Evolutionary conservation across 2,329 filamentous ascomycete genomes (phyloP).

Genomic region (Arthroderma sp.): DNA sequence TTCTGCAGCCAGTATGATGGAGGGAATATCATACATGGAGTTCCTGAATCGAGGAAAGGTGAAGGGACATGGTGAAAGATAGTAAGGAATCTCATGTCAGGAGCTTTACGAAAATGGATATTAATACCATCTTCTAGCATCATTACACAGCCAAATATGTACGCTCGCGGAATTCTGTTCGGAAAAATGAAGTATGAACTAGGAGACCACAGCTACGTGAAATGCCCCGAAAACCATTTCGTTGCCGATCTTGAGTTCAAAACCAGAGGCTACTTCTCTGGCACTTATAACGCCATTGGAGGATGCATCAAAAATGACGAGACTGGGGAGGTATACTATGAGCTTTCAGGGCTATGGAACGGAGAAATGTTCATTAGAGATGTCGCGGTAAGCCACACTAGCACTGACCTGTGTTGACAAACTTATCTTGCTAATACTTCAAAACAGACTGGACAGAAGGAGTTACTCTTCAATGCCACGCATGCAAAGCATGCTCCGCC

Average conservation of each 20-base stretch:
- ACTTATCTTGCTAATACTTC: background rate
- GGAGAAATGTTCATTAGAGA: conserved; percentile 91
- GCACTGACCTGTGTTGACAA: background rate
- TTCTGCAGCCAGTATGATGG: conserved; percentile 96
- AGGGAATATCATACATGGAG: conserved; percentile 78
- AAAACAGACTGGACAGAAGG: conserved; percentile 68
- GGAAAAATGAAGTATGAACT: conserved; percentile 99
- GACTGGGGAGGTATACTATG: conserved; percentile 76
- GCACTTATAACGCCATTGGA: conserved; percentile 91
- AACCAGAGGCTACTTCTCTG: conserved; percentile 92
- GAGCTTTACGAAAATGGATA: background rate
- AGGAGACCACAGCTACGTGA: conserved; percentile 86
- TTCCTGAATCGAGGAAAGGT: conserved; percentile 65
- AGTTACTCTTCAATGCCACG: conserved; percentile 78
- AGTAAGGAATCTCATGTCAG: conserved; percentile 47
- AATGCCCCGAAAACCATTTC: conserved; percentile 77
- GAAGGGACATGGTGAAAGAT: conserved; percentile 59
- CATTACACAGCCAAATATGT: conserved; percentile 97
- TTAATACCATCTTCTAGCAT: conserved; percentile 44
- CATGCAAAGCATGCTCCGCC: conserved; percentile 66
- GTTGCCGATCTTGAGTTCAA: conserved; percentile 94
- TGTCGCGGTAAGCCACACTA: conserved; percentile 47
- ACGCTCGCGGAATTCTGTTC: conserved; percentile 89
- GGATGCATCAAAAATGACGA: conserved; percentile 80
- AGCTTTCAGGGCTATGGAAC: conserved; percentile 85